These are phyloP conservation scores for Xanthoconium stramineum DNA, from an alignment of 768 basidiomycete genomes.

Conservation along the genomic window DNA sequence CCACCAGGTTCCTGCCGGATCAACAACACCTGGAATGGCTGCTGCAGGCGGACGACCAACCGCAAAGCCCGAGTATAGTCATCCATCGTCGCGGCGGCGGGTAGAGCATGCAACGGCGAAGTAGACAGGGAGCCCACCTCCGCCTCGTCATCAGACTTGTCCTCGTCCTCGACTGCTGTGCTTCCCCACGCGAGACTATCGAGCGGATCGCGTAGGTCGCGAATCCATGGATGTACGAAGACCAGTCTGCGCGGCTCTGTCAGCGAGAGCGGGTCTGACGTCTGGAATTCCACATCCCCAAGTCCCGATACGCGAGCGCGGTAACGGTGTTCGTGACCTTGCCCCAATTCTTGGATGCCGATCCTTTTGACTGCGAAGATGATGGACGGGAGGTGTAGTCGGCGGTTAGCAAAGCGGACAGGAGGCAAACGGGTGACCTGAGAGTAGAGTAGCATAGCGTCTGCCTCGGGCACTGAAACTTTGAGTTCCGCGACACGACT, in stretches of 20 bases:
- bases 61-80: constrained; percentile 1
- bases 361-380: constrained; percentile 3
- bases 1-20: background rate
- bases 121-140: background rate
- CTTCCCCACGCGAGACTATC: background rate
- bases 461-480: background rate
- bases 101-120: background rate
- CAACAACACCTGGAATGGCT: constrained; percentile 6
- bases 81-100: background rate
- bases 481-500: background rate
- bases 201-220: background rate
- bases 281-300: constrained; percentile 2
- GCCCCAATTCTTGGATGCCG: background rate
- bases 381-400: constrained; percentile 11
- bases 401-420: background rate
- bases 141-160: background rate
- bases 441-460: background rate
- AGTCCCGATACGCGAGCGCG: constrained; percentile 2
- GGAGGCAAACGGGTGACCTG: background rate
- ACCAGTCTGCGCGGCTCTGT: background rate
- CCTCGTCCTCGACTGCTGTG: background rate
- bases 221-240: constrained; percentile 15
- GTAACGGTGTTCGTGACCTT: background rate
- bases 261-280: background rate
- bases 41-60: constrained; percentile 2